phyloP scores from a whole-genome alignment of 192 early-diverging fungal genomes.

The Coemansia sp. region DNA sequence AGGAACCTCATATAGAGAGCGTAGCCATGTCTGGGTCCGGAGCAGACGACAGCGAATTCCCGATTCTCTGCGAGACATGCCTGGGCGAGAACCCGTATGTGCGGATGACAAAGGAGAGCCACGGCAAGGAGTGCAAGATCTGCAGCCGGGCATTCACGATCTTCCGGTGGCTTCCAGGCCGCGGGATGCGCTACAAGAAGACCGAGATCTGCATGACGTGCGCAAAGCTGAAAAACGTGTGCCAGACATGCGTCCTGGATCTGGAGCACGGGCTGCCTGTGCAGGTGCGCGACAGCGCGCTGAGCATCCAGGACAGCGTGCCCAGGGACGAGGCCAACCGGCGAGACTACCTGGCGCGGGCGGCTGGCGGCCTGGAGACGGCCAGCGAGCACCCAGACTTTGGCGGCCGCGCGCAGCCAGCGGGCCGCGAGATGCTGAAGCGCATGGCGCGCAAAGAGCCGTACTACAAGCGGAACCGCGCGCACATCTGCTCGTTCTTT shows the following conservation, averaged over 20 bases:
- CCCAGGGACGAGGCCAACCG: conserved; percentile 85
- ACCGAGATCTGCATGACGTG: conserved; percentile 98
- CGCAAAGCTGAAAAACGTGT: conserved; percentile 97
- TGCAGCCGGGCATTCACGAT: conserved; percentile 92
- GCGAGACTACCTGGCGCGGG: conserved; percentile 81
- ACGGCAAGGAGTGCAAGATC: conserved; percentile 81
- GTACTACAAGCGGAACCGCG: conserved; percentile 85
- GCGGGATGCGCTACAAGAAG: conserved; percentile 95
- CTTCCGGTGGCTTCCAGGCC: conserved; percentile 94
- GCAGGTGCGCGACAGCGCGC: conserved; percentile 86
- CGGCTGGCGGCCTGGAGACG: conserved; percentile 53
- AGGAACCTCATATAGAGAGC: no score
- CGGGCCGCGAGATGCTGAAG: conserved; percentile 59
- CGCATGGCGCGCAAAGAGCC: conserved; percentile 87
- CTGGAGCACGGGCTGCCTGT: conserved; percentile 91
- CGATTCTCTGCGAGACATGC: conserved; percentile 95
- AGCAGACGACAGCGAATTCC: conserved; percentile 59
- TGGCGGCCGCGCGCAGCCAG: conserved; percentile 40
- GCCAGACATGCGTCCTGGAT: conserved; percentile 95
- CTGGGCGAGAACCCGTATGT: conserved; percentile 97
- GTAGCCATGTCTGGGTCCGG: no score
- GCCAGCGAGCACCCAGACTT: conserved; percentile 29
- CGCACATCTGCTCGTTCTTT: conserved; percentile 95
- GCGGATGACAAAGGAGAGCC: conserved; percentile 84
- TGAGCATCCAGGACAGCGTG: conserved; percentile 71